These are phyloP conservation scores for Cutaneotrichosporon sp. DNA, from an alignment of 1,284 basidiomycete genomes.

Conservation along the genomic window DNA sequence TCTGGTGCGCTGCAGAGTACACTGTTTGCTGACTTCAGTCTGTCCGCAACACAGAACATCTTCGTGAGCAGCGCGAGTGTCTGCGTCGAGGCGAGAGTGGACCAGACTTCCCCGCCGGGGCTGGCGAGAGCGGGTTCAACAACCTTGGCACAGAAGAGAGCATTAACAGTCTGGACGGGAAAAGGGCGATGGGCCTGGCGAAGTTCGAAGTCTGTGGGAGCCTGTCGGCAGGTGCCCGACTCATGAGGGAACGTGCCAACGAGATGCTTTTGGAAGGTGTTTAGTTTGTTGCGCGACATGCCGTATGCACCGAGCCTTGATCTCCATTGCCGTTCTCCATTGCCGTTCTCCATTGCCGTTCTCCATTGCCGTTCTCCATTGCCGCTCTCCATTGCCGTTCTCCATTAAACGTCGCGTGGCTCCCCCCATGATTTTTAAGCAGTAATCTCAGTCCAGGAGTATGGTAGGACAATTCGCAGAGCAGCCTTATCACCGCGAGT, in stretches of 20 bases:
- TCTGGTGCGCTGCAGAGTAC: constrained; percentile 33
- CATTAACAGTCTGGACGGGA: constrained; percentile 52
- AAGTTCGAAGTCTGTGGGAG: constrained; percentile 19
- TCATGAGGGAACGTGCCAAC: constrained; percentile 10
- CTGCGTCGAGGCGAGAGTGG: constrained; percentile 59
- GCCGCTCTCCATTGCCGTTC: too few species aligned
- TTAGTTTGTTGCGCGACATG: not conserved
- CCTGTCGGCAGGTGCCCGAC: constrained; percentile 15
- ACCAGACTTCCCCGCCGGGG: constrained; percentile 69
- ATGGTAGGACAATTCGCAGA: too few species aligned
- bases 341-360: too few species aligned
- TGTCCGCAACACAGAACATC: constrained; percentile 58
- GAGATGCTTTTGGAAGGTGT: not conserved
- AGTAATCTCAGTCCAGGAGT: too few species aligned
- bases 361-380: too few species aligned
- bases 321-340: too few species aligned
- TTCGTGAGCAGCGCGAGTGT: constrained; percentile 56
- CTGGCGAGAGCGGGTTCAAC: constrained; percentile 60
- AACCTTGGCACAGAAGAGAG: constrained; percentile 53
- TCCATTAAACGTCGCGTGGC: too few species aligned
- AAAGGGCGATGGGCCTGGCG: constrained; percentile 39
- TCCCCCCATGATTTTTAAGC: too few species aligned
- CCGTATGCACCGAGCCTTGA: too few species aligned
- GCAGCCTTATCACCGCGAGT: too few species aligned
- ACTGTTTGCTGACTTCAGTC: constrained; percentile 42